Evolutionary conservation across 1,284 basidiomycete genomes (phyloP).

Genomic region (Apiotrichum brassicae): DNA sequence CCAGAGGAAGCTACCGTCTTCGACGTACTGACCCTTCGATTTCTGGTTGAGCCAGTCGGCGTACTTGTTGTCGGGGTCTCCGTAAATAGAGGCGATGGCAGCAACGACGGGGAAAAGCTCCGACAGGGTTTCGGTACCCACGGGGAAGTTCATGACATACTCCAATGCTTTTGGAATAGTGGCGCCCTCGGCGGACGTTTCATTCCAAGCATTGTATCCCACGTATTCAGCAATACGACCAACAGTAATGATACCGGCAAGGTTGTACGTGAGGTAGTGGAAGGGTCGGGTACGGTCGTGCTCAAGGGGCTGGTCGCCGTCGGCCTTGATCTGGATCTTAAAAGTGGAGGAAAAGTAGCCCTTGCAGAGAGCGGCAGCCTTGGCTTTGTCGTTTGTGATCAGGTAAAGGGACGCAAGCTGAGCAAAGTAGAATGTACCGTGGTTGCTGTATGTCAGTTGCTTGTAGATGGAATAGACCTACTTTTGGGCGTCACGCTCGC

Average conservation of each 20-base stretch:
- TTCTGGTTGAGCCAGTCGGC: constrained; percentile 18
- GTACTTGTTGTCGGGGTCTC: constrained; percentile 32
- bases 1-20: constrained; percentile 23
- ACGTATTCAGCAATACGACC: constrained; percentile 13
- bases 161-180: constrained; percentile 30
- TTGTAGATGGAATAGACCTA: constrained; percentile 9
- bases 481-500: constrained; percentile 27
- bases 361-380: constrained; percentile 18
- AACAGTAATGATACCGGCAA: constrained; percentile 25
- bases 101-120: constrained; percentile 23
- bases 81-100: constrained; percentile 26
- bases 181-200: constrained; percentile 13
- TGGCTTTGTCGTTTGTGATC: constrained; percentile 24
- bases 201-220: constrained; percentile 23
- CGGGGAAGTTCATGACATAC: constrained; percentile 23
- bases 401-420: constrained; percentile 33
- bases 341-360: constrained; percentile 28
- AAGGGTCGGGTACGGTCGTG: constrained; percentile 33
- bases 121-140: constrained; percentile 1
- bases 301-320: constrained; percentile 35
- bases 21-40: constrained; percentile 22
- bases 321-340: constrained; percentile 26
- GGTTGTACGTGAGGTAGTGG: constrained; percentile 41
- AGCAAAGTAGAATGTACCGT: constrained; percentile 36
- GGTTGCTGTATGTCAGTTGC: constrained; percentile 30